Evolutionary conservation across 176 grass and related monocot genomes (phyloP).

Genomic region (Luzula sylvatica): DNA sequence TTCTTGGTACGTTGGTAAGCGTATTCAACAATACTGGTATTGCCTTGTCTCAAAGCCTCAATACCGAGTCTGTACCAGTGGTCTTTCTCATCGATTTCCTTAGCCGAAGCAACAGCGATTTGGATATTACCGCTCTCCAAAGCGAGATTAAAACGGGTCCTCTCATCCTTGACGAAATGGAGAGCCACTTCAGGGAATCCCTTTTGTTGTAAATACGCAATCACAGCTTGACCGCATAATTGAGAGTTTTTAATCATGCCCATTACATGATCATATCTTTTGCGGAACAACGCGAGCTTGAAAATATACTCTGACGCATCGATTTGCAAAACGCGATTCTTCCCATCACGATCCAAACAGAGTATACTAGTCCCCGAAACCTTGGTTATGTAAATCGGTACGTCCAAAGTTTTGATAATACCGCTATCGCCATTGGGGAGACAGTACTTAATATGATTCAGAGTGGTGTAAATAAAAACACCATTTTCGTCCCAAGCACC

Average conservation of each 20-base stretch:
- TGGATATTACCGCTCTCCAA: slow-evolving; percentile 94
- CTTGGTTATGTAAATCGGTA: slow-evolving; percentile 90
- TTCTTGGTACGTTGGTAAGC: slow-evolving; percentile 86
- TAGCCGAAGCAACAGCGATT: slow-evolving; percentile 89
- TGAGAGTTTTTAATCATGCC: slow-evolving; percentile 92
- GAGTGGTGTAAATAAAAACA: slow-evolving; percentile 76
- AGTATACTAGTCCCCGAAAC: slow-evolving; percentile 67
- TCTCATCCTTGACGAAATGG: slow-evolving; percentile 99
- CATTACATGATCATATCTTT: slow-evolving; percentile 96
- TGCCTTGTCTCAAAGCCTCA: slow-evolving; percentile 75
- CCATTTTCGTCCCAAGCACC: slow-evolving; percentile 98
- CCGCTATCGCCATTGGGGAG: slow-evolving; percentile 95
- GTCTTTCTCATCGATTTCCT: slow-evolving; percentile 92
- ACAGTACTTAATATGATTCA: slow-evolving; percentile 99
- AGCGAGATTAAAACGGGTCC: slow-evolving; percentile 87
- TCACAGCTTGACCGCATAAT: slow-evolving; percentile 88
- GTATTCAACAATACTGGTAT: slow-evolving; percentile 86
- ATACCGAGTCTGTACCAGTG: slow-evolving; percentile 86
- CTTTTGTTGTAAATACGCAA: slow-evolving; percentile 95
- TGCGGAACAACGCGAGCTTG: slow-evolving; percentile 73
- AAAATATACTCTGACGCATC: slow-evolving; percentile 98
- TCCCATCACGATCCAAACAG: slow-evolving; percentile 89
- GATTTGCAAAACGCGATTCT: slow-evolving; percentile 65
- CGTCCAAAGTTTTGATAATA: slow-evolving; percentile 89
- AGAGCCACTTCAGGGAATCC: slow-evolving; percentile 99